These are phyloP conservation scores for Suaeda aralocaspica DNA, from an alignment of 148 eudicot species.

Conservation along the genomic window DNA sequence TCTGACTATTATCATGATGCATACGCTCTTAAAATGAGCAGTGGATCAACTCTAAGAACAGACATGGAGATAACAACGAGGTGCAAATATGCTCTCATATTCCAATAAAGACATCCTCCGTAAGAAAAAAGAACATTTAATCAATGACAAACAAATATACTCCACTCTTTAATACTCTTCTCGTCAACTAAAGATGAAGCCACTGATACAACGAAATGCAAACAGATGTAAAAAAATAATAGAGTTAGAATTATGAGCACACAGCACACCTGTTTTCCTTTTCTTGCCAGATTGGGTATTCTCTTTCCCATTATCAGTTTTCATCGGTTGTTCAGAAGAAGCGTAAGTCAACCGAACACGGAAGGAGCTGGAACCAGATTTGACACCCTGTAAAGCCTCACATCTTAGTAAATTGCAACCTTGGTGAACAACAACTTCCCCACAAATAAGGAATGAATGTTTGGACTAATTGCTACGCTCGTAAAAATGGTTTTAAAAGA, in stretches of 20 bases:
- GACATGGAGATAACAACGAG: no score
- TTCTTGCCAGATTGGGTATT: slow-evolving; percentile 51
- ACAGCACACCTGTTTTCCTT: slow-evolving; percentile 75
- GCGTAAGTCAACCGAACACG: slow-evolving; percentile 73
- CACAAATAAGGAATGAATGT: background rate
- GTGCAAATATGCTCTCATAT: background rate
- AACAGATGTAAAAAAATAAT: background rate
- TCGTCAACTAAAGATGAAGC: slow-evolving; percentile 4
- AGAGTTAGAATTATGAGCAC: slow-evolving; percentile 17
- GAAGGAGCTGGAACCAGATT: slow-evolving; percentile 52
- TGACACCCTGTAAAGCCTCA: slow-evolving; percentile 49
- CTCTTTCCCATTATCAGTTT: slow-evolving; percentile 29
- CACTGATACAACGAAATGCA: background rate
- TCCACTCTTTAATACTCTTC: background rate
- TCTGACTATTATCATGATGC: background rate
- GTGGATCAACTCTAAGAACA: background rate
- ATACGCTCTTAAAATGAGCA: background rate
- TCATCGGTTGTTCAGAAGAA: slow-evolving; percentile 29
- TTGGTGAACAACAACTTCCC: background rate
- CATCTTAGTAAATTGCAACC: slow-evolving; percentile 10
- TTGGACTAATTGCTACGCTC: slow-evolving; percentile 1
- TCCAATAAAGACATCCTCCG: background rate
- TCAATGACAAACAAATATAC: background rate
- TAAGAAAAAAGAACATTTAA: background rate
- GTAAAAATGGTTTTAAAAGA: background rate